Evolutionary conservation across 2,329 filamentous ascomycete species (phyloP).

Genomic region (Dactylonectria estremocensis): DNA sequence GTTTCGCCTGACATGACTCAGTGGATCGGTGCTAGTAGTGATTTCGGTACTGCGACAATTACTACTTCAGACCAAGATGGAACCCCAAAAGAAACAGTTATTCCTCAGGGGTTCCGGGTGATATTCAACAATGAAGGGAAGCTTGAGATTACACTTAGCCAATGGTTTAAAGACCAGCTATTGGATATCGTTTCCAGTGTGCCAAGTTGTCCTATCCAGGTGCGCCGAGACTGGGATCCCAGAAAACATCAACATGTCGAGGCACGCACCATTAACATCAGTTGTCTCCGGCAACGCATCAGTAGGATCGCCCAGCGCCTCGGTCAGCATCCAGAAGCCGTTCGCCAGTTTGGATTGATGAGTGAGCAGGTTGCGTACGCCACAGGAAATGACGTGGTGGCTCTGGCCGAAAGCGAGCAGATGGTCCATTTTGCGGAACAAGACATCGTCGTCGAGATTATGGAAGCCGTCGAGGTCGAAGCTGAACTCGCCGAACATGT

Average conservation of each 20-base stretch:
- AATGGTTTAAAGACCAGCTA: neutral
- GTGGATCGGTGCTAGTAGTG: neutral
- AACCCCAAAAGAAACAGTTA: neutral
- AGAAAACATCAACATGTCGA: neutral
- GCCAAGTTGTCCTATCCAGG: neutral
- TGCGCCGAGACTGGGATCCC: neutral
- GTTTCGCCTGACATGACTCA: neutral
- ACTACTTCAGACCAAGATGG: neutral
- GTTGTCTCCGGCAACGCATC: neutral
- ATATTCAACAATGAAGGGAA: neutral
- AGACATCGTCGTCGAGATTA: neutral
- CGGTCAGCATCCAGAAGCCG: neutral
- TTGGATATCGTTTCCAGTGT: neutral
- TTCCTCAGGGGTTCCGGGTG: neutral
- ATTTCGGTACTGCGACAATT: neutral
- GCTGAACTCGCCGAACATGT: neutral
- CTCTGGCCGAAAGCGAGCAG: neutral
- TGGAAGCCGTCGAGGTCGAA: neutral
- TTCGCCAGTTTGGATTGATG: neutral
- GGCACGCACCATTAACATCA: neutral
- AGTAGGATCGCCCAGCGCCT: neutral
- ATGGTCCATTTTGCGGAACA: neutral
- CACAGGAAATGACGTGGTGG: neutral
- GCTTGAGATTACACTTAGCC: slow-evolving; percentile 1
- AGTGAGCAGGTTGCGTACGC: neutral